Evolutionary conservation across 2,329 filamentous ascomycete genomes (phyloP), one percentile per base, ranked within the genome.

Genomic region (Aspergillus tamarii): DNA sequence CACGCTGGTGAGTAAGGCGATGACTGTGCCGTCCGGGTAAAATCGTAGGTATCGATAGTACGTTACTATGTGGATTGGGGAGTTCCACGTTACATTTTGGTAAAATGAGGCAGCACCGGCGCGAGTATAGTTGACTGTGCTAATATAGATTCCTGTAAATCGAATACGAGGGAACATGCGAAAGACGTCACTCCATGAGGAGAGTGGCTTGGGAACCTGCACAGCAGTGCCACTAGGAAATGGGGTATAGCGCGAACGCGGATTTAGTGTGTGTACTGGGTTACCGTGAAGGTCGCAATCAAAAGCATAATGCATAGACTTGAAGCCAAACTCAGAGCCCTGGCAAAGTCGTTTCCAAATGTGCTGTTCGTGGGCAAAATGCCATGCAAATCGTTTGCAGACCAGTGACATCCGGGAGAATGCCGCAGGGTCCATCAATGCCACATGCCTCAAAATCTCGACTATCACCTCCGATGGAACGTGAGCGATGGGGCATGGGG

Each of bases 41-140:
- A 99, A 95, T 59, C 95, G 91, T 4, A 99, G 86, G 79, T 98
- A 99, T 63, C 95, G 92, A 81, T 96, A 99, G 81, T 98, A 99
- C 0, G 95, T 99, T 56, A 99, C 93, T 63, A 98, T 96, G 76
- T 96, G 93, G 41, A 98, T 90, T 10, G 94, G 94, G 28, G 87
- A 90, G 72, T 83, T 84, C 92, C 94, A 97, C 1, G 91, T 90
- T 21, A 90, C 81, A 60, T 88, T 89, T 67, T 89, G 90, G 64
- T 76, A 76, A 23, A 87, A 85, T 3, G 88, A 89, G 12, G 89
- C 85, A 64, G 91, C 91, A 36, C 95, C 95, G 0, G 92, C 83
- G 28, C 95, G 91, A 57, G 92, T 88, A 80, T 99, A 99, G 81
- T 98, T 98, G 64, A 97, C 93, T 0, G 94, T 98, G 77, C 89